These are phyloP conservation scores for Kwoniella sp. DNA, from an alignment of 768 basidiomycete genomes.

Conservation along the genomic window DNA sequence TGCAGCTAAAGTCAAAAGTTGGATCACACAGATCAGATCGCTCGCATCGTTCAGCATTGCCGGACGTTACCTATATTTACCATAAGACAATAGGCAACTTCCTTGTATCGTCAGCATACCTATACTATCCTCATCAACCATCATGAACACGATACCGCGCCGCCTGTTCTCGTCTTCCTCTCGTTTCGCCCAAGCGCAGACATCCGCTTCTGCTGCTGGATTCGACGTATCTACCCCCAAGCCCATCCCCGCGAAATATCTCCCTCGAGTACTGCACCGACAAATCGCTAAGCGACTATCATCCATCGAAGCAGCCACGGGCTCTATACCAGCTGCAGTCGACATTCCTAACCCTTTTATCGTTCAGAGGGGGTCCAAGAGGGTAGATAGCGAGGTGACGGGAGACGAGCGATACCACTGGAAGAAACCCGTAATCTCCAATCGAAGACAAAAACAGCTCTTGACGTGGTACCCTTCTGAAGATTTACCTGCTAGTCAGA, in stretches of 20 bases:
- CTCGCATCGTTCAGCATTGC: too few species aligned
- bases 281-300: conserved; percentile 26
- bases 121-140: neutral
- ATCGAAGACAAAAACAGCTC: conserved; percentile 41
- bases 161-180: conserved; percentile 16
- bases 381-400: conserved; percentile 15
- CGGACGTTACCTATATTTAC: too few species aligned
- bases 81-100: too few species aligned
- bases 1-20: neutral
- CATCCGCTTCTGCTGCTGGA: conserved; percentile 2
- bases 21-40: neutral
- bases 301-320: neutral
- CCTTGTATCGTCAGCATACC: neutral
- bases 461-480: conserved; percentile 24
- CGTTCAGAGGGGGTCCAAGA: conserved; percentile 10
- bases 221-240: neutral
- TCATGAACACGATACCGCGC: conserved; percentile 25
- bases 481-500: conserved; percentile 24
- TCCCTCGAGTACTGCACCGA: conserved; percentile 35
- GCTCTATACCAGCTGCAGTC: conserved; percentile 7
- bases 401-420: conserved; percentile 24
- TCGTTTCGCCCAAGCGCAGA: conserved; percentile 9
- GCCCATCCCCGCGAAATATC: conserved; percentile 21
- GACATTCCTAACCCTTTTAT: conserved; percentile 41
- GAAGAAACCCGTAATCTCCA: conserved; percentile 32